These are phyloP conservation scores for Russula foetens DNA, from an alignment of 768 basidiomycete genomes.

Conservation along the genomic window DNA sequence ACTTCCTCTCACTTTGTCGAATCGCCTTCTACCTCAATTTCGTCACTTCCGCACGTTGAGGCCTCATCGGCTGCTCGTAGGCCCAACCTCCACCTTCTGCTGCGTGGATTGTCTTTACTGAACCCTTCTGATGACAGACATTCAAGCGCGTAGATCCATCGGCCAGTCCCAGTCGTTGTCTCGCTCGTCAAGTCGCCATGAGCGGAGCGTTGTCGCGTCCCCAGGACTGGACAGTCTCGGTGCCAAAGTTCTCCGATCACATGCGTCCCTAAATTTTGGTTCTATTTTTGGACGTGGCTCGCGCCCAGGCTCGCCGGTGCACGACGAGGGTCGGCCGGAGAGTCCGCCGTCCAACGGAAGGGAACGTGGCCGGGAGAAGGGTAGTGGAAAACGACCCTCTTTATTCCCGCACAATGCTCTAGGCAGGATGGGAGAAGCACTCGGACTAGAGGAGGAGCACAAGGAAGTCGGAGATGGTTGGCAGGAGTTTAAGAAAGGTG, in stretches of 20 bases:
- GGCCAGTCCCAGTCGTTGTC: background rate
- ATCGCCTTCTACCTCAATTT: background rate
- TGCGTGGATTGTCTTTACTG: background rate
- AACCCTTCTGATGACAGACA: background rate
- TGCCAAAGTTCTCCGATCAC: background rate
- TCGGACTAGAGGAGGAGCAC: slow-evolving; percentile 35
- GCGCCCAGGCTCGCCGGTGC: background rate
- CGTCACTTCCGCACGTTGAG: background rate
- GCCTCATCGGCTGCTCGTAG: background rate
- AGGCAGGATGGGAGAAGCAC: slow-evolving; percentile 33
- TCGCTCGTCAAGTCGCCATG: background rate
- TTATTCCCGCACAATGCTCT: slow-evolving; percentile 30
- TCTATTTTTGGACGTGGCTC: slow-evolving; percentile 9
- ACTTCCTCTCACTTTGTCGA: background rate
- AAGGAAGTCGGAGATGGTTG: slow-evolving; percentile 48
- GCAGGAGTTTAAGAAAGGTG: slow-evolving; percentile 87
- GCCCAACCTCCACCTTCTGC: background rate
- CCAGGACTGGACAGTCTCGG: background rate
- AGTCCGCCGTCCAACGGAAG: slow-evolving; percentile 25
- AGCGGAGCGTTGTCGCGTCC: background rate
- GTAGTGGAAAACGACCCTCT: slow-evolving; percentile 19
- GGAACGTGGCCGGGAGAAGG: slow-evolving; percentile 23
- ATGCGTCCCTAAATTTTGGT: background rate
- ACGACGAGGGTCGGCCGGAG: slow-evolving; percentile 14
- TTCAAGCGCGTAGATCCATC: background rate